Evolutionary conservation across 768 basidiomycete species (phyloP).

Genomic region (Lactarius tabidus): DNA sequence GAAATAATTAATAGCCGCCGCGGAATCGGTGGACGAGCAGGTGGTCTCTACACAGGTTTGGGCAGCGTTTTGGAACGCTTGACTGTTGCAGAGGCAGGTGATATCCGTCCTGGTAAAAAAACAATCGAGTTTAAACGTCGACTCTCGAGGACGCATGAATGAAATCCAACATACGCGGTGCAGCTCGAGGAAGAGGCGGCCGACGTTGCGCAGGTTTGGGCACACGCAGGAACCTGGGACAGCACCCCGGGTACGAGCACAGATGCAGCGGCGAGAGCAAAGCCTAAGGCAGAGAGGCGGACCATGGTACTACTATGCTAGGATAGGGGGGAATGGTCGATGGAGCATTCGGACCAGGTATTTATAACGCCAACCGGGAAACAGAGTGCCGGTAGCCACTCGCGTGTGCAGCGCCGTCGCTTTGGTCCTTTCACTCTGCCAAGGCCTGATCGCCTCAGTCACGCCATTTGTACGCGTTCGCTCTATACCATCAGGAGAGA

Average conservation of each 20-base stretch:
- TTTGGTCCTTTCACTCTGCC: no score
- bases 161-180: background rate
- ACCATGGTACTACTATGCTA: background rate
- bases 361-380: background rate
- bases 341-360: background rate
- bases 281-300: background rate
- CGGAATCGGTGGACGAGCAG: background rate
- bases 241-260: background rate
- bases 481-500: no score
- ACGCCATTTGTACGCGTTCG: no score
- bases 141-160: background rate
- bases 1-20: background rate
- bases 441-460: no score
- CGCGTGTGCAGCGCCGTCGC: no score
- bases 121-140: no score
- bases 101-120: background rate
- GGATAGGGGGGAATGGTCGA: background rate
- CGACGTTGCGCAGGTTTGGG: background rate
- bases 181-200: background rate
- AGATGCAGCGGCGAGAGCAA: background rate
- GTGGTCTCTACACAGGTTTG: background rate
- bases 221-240: constrained; percentile 2
- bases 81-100: background rate
- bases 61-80: background rate
- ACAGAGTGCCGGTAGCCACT: background rate